Conservation (phyloP, 2,329 filamentous ascomycete genomes). For the Colletotrichum costaricense region DNA sequence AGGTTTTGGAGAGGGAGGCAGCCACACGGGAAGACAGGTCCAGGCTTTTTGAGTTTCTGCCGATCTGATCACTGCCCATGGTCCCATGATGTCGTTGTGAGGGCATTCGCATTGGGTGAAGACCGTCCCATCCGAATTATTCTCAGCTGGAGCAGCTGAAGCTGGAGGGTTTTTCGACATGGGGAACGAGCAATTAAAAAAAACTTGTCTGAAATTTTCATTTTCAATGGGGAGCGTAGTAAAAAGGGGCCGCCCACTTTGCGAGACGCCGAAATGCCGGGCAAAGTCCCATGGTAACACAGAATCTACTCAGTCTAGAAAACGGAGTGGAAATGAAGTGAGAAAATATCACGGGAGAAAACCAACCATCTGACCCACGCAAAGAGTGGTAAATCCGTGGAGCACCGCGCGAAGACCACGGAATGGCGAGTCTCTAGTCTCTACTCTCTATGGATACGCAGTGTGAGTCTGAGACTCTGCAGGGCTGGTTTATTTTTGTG, state of each 20-base stretch:
- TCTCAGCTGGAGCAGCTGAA: not conserved
- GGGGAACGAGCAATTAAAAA: not conserved
- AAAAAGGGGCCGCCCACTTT: slow-evolving; percentile 7
- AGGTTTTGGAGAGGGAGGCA: not conserved
- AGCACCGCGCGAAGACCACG: not conserved
- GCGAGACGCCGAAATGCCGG: slow-evolving; percentile 33
- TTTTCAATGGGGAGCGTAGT: not conserved
- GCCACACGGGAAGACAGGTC: not conserved
- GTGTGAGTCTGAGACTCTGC: not conserved
- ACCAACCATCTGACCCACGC: slow-evolving; percentile 3
- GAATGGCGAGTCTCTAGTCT: not conserved
- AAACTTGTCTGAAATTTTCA: not conserved
- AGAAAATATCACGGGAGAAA: not conserved
- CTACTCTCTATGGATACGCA: no score
- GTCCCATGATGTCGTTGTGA: not conserved
- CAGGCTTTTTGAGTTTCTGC: slow-evolving; percentile 6
- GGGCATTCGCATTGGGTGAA: not conserved
- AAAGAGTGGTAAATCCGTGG: not conserved
- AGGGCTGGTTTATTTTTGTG: not conserved
- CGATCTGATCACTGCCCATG: slow-evolving; percentile 16
- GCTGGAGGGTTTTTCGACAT: not conserved
- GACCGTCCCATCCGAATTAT: not conserved
- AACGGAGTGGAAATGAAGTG: not conserved
- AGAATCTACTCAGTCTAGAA: not conserved
- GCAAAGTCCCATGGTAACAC: slow-evolving; percentile 11